These are phyloP conservation scores for Wickerhamiella nectarea DNA, from an alignment of 805 yeast species.

Conservation along the genomic window DNA sequence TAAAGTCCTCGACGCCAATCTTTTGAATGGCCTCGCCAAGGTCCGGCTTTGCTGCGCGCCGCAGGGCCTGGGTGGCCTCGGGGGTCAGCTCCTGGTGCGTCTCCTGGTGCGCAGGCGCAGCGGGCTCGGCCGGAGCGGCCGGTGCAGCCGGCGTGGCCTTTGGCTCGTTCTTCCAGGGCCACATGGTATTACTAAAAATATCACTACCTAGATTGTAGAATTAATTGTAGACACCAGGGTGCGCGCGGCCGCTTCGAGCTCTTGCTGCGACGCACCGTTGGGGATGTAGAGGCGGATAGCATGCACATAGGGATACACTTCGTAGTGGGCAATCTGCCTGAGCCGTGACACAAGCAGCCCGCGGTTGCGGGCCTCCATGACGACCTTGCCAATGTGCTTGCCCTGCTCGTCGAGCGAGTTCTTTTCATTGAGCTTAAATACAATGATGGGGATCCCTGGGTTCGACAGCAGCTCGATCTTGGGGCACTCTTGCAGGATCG, in stretches of 20 bases:
- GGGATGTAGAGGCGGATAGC: conserved; percentile 41
- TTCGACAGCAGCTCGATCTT: conserved; percentile 42
- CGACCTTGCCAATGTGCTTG: conserved; percentile 47
- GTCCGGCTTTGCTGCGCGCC: conserved; percentile 13
- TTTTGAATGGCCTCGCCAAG: conserved; percentile 16
- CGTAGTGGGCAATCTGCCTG: conserved; percentile 54
- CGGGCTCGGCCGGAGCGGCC: conserved; percentile 16
- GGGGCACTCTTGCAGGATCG: conserved; percentile 16
- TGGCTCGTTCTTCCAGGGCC: not conserved
- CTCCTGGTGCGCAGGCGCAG: no score
- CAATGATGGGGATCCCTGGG: conserved; percentile 52
- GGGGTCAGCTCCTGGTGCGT: conserved; percentile 19
- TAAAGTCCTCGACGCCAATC: conserved; percentile 24
- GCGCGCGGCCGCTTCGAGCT: conserved; percentile 32
- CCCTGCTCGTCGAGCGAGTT: conserved; percentile 21
- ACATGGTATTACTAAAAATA: not conserved
- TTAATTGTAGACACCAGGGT: conserved; percentile 22
- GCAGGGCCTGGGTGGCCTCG: conserved; percentile 11
- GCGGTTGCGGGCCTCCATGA: conserved; percentile 39
- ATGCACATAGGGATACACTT: conserved; percentile 54
- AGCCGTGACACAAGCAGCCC: conserved; percentile 54
- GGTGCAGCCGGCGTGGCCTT: conserved; percentile 3
- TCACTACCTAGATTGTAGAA: not conserved
- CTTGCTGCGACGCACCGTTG: conserved; percentile 33
- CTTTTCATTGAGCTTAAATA: conserved; percentile 41